Percentiles rank a stretch among this genome's conserved stretches.
Conservation (phyloP, 1,284 basidiomycete species). For the Microbotryum lychnidis-dioicae region DNA sequence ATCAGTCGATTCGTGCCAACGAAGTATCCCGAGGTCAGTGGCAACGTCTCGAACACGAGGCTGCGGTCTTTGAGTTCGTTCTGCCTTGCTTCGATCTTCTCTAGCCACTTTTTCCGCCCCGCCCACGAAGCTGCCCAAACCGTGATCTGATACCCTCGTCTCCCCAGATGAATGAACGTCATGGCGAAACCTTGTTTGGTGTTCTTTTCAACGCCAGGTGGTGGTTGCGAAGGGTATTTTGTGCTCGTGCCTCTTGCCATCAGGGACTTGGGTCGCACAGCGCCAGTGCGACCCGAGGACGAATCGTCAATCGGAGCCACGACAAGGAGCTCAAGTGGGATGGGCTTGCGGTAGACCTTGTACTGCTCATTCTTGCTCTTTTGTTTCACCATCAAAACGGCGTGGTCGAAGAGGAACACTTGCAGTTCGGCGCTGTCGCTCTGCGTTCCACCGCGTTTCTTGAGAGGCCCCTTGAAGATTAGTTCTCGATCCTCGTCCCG, state of each 20-base stretch:
- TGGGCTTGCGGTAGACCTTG: slow-evolving; percentile 93
- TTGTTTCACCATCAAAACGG: slow-evolving; percentile 87
- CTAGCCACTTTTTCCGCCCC: slow-evolving; percentile 88
- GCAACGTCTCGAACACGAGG: slow-evolving; percentile 75
- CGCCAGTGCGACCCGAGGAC: slow-evolving; percentile 21
- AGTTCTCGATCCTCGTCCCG: slow-evolving; percentile 82
- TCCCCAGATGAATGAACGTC: slow-evolving; percentile 86
- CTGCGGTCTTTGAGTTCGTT: slow-evolving; percentile 73
- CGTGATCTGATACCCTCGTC: slow-evolving; percentile 85
- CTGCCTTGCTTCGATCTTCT: slow-evolving; percentile 84
- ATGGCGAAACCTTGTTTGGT: slow-evolving; percentile 84
- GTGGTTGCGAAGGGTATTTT: slow-evolving; percentile 17
- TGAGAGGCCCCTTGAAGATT: slow-evolving; percentile 87
- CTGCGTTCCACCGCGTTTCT: slow-evolving; percentile 70
- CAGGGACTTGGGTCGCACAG: slow-evolving; percentile 44
- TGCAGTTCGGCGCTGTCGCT: slow-evolving; percentile 79
- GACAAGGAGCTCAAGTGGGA: slow-evolving; percentile 86
- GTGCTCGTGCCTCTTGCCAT: slow-evolving; percentile 41
- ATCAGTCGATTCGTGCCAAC: slow-evolving; percentile 73
- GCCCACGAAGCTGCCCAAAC: slow-evolving; percentile 85
- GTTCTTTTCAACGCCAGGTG: slow-evolving; percentile 33
- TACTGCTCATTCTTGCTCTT: slow-evolving; percentile 83
- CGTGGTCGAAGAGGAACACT: slow-evolving; percentile 95
- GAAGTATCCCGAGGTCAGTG: slow-evolving; percentile 82
- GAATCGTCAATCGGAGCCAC: slow-evolving; percentile 72